Conservation (phyloP, 495 filamentous ascomycete genomes). For the Cercophora samala region DNA sequence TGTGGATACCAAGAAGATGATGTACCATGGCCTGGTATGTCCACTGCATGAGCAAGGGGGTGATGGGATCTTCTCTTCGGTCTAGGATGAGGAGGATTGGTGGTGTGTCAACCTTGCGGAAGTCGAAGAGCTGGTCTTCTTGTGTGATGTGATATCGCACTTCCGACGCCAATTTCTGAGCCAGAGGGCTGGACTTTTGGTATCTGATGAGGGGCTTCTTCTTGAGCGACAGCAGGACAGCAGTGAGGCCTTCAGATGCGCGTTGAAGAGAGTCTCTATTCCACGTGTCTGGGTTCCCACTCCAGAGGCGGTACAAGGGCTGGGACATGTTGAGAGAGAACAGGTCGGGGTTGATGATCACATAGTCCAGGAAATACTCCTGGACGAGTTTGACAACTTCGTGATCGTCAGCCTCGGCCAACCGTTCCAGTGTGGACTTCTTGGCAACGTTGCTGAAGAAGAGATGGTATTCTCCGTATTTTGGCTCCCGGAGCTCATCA, state of each 20-base stretch:
- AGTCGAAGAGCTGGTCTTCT: slow-evolving; percentile 96
- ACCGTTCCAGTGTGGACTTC: slow-evolving; percentile 90
- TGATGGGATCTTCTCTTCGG: slow-evolving; percentile 90
- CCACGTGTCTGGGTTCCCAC: slow-evolving; percentile 81
- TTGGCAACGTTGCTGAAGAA: slow-evolving; percentile 97
- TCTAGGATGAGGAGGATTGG: slow-evolving; percentile 90
- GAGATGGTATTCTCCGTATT: slow-evolving; percentile 95
- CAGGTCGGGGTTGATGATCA: slow-evolving; percentile 91
- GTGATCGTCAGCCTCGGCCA: slow-evolving; percentile 97
- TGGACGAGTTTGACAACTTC: slow-evolving; percentile 91
- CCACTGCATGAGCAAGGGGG: slow-evolving; percentile 95
- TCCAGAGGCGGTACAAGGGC: slow-evolving; percentile 73
- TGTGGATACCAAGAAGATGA: slow-evolving; percentile 87
- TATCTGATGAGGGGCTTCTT: slow-evolving; percentile 95
- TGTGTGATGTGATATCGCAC: slow-evolving; percentile 89
- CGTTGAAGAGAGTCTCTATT: slow-evolving; percentile 81
- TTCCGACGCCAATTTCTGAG: slow-evolving; percentile 89
- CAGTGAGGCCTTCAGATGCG: slow-evolving; percentile 80
- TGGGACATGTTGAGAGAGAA: slow-evolving; percentile 76
- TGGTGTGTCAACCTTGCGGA: slow-evolving; percentile 89
- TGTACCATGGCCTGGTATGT: slow-evolving; percentile 99
- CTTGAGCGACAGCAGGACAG: slow-evolving; percentile 78
- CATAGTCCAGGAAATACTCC: slow-evolving; percentile 93
- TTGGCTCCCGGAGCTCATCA: slow-evolving; percentile 92
- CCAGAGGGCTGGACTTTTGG: slow-evolving; percentile 84